Evolutionary conservation across 139 green algal species (phyloP).

Genomic region (Ettlia oleoabundans): DNA sequence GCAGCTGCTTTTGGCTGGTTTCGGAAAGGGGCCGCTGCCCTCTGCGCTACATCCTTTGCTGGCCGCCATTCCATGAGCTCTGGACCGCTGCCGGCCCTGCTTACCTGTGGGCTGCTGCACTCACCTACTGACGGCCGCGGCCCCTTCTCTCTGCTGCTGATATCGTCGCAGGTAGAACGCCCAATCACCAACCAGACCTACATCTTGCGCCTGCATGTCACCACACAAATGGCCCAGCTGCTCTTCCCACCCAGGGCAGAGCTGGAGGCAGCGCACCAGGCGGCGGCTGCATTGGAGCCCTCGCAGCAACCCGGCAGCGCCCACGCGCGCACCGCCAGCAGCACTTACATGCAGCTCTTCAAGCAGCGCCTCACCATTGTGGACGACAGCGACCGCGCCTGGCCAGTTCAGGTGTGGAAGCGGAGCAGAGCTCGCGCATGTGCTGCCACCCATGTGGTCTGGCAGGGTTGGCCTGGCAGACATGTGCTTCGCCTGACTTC

Average conservation of each 20-base stretch:
- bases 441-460: neutral
- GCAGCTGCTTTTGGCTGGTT: too few species aligned
- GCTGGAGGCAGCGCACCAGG: conserved; percentile 34
- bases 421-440: neutral
- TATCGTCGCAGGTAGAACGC: conserved; percentile 15
- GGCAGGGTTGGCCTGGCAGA: too few species aligned
- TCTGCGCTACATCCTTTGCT: too few species aligned
- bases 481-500: too few species aligned
- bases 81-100: too few species aligned
- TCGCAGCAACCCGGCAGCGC: neutral
- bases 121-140: too few species aligned
- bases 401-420: conserved; percentile 18
- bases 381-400: conserved; percentile 25
- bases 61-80: too few species aligned
- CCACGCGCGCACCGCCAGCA: neutral
- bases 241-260: conserved; percentile 50
- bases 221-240: conserved; percentile 46
- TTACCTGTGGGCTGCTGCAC: too few species aligned
- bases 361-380: conserved; percentile 28
- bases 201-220: conserved; percentile 35
- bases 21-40: too few species aligned
- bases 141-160: neutral
- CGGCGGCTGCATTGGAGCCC: neutral
- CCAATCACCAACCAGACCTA: conserved; percentile 36
- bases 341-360: conserved; percentile 28